Conservation (phyloP, 768 basidiomycete species). For the Termitomyces sp. region DNA sequence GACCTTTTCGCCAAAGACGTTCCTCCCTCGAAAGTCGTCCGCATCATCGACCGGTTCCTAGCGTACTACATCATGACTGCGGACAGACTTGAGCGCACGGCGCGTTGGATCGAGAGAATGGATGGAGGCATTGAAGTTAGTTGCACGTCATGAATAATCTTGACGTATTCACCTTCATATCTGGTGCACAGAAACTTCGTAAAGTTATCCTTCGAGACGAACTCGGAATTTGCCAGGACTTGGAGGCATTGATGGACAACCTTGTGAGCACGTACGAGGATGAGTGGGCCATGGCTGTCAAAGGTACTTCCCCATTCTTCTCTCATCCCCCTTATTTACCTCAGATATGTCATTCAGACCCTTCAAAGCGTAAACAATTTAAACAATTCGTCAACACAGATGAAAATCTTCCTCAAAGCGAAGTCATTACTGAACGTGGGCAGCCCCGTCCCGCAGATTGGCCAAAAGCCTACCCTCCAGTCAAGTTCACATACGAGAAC, state of each 20-base stretch:
- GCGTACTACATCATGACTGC: slow-evolving; percentile 71
- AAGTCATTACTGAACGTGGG: slow-evolving; percentile 54
- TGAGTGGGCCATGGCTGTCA: slow-evolving; percentile 66
- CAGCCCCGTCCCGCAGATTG: slow-evolving; percentile 65
- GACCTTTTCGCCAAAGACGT: slow-evolving; percentile 65
- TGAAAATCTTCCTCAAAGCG: slow-evolving; percentile 38
- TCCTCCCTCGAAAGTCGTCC: slow-evolving; percentile 41
- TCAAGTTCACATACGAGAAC: slow-evolving; percentile 29
- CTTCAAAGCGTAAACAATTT: slow-evolving; percentile 43
- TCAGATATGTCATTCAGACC: slow-evolving; percentile 24
- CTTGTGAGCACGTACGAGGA: slow-evolving; percentile 61
- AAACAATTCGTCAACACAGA: slow-evolving; percentile 64
- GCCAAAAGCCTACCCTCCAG: slow-evolving; percentile 49
- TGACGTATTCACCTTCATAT: background rate
- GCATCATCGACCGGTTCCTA: slow-evolving; percentile 60
- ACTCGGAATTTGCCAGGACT: slow-evolving; percentile 64
- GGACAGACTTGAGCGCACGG: slow-evolving; percentile 66
- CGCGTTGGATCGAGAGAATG: slow-evolving; percentile 67
- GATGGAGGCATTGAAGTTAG: slow-evolving; percentile 29
- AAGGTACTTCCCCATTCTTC: slow-evolving; percentile 15
- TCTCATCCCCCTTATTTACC: background rate
- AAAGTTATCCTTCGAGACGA: slow-evolving; percentile 65
- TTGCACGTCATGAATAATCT: slow-evolving; percentile 29
- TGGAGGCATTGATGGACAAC: slow-evolving; percentile 63
- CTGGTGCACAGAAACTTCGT: slow-evolving; percentile 41